Evolutionary conservation across 768 basidiomycete species (phyloP).

Genomic region (Naganishia vaughanmartiniae): DNA sequence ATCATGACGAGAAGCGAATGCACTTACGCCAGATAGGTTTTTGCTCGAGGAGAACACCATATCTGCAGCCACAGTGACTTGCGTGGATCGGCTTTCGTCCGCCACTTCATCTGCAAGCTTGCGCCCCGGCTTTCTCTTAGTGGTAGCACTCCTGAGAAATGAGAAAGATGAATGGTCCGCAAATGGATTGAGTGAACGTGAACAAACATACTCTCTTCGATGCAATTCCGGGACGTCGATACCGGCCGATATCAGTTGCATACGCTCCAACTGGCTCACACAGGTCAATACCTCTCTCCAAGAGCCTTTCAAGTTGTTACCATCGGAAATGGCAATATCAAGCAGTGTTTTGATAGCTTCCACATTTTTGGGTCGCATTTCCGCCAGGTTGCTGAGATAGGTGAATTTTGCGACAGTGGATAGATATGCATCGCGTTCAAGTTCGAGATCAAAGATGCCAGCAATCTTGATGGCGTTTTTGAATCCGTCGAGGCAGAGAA

Average conservation of each 20-base stretch:
- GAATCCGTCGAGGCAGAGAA: slow-evolving; percentile 90
- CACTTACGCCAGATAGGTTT: slow-evolving; percentile 83
- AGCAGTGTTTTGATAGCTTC: slow-evolving; percentile 94
- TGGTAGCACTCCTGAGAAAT: slow-evolving; percentile 51
- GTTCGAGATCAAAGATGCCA: slow-evolving; percentile 93
- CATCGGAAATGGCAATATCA: slow-evolving; percentile 93
- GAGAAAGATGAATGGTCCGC: not conserved
- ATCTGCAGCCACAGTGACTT: slow-evolving; percentile 97
- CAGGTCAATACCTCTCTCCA: slow-evolving; percentile 97
- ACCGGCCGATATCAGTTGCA: slow-evolving; percentile 93
- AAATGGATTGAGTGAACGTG: not conserved
- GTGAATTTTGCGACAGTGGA: slow-evolving; percentile 95
- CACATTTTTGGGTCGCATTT: slow-evolving; percentile 99
- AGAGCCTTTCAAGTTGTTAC: slow-evolving; percentile 88
- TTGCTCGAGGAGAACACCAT: slow-evolving; percentile 98
- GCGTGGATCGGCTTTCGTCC: slow-evolving; percentile 92
- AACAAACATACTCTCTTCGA: slow-evolving; percentile 69
- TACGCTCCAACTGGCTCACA: slow-evolving; percentile 96
- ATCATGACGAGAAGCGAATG: slow-evolving; percentile 17
- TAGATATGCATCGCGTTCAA: slow-evolving; percentile 98
- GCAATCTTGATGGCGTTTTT: slow-evolving; percentile 94
- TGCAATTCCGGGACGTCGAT: slow-evolving; percentile 76
- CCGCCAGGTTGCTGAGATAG: slow-evolving; percentile 92
- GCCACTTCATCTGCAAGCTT: slow-evolving; percentile 80
- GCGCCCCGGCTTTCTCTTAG: slow-evolving; percentile 57